Evolutionary conservation across 2,329 filamentous ascomycete genomes (phyloP).

Genomic region (Aspergillus spinulosporus): DNA sequence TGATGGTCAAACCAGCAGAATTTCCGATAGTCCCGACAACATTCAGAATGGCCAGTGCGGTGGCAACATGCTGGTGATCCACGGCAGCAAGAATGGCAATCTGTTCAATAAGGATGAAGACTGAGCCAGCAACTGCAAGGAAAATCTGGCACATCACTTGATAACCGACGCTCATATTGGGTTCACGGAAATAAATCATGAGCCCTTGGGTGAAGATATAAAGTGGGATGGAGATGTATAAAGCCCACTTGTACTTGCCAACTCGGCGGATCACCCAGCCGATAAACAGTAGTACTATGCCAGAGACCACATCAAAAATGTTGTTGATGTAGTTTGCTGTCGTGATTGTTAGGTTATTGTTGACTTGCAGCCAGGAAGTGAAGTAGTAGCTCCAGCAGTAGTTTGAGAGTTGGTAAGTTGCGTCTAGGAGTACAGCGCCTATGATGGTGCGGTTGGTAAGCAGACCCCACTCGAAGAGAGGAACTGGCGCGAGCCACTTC

Average conservation of each 20-base stretch:
- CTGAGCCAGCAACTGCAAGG: slow-evolving; percentile 56
- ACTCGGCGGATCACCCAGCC: slow-evolving; percentile 53
- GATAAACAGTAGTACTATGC: slow-evolving; percentile 56
- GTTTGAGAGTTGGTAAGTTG: slow-evolving; percentile 26
- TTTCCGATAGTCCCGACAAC: slow-evolving; percentile 59
- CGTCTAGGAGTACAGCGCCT: slow-evolving; percentile 28
- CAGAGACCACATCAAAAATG: slow-evolving; percentile 56
- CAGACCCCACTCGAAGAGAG: slow-evolving; percentile 59
- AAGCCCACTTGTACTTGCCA: slow-evolving; percentile 55
- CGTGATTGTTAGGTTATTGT: slow-evolving; percentile 30
- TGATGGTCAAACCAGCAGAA: slow-evolving; percentile 56
- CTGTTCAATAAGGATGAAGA: slow-evolving; percentile 56
- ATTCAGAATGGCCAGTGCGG: slow-evolving; percentile 56
- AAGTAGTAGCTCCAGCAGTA: slow-evolving; percentile 26
- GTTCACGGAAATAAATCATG: slow-evolving; percentile 58
- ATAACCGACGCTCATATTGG: slow-evolving; percentile 52
- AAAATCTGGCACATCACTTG: slow-evolving; percentile 61
- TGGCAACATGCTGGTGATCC: slow-evolving; percentile 58
- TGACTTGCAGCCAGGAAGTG: slow-evolving; percentile 25
- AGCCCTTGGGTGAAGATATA: slow-evolving; percentile 56
- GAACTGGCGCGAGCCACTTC: slow-evolving; percentile 49
- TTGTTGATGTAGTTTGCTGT: slow-evolving; percentile 48
- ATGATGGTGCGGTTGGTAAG: slow-evolving; percentile 26
- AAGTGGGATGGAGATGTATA: slow-evolving; percentile 56
- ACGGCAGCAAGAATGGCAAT: slow-evolving; percentile 57